Conservation (phyloP, 371 early-diverging fungal species). For the Mucor ambiguus region DNA sequence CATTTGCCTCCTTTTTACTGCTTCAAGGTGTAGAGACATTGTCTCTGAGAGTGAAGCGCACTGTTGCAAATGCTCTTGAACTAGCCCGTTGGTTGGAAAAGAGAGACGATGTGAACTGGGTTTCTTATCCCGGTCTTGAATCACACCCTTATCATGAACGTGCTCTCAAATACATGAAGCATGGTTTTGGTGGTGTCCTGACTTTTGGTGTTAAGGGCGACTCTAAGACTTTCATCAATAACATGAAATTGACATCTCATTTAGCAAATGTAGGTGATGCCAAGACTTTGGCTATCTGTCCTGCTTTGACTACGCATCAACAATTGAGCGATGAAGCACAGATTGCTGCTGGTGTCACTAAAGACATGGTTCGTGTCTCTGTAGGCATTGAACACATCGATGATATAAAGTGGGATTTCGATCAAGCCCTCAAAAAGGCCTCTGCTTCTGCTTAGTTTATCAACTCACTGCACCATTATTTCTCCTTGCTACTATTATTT, state of each 20-base stretch:
- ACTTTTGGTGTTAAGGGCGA: slow-evolving; percentile 82
- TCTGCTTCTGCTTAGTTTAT: no score
- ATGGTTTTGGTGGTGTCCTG: slow-evolving; percentile 85
- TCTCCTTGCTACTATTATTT: no score
- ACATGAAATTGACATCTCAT: slow-evolving; percentile 77
- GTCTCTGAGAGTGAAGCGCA: slow-evolving; percentile 85
- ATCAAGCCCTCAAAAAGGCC: slow-evolving; percentile 50
- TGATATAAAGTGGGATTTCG: slow-evolving; percentile 83
- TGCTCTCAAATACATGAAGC: slow-evolving; percentile 74
- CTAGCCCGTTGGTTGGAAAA: slow-evolving; percentile 81
- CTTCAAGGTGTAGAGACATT: slow-evolving; percentile 88
- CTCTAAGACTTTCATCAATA: slow-evolving; percentile 64
- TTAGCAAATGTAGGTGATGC: slow-evolving; percentile 93
- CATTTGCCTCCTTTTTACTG: slow-evolving; percentile 88
- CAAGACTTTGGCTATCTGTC: slow-evolving; percentile 84
- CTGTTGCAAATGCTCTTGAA: slow-evolving; percentile 73
- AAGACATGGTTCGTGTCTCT: slow-evolving; percentile 83
- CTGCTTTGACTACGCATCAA: slow-evolving; percentile 84
- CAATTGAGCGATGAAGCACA: slow-evolving; percentile 84
- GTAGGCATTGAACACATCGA: slow-evolving; percentile 91
- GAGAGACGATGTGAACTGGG: slow-evolving; percentile 72
- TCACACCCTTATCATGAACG: slow-evolving; percentile 69
- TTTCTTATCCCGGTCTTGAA: slow-evolving; percentile 82
- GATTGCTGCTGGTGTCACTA: slow-evolving; percentile 72
- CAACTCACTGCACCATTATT: no score